Percentiles rank a stretch among this genome's conserved stretches.
phyloP scores from a whole-genome alignment of 257 asterid species.

The Nicotiana paniculata region DNA sequence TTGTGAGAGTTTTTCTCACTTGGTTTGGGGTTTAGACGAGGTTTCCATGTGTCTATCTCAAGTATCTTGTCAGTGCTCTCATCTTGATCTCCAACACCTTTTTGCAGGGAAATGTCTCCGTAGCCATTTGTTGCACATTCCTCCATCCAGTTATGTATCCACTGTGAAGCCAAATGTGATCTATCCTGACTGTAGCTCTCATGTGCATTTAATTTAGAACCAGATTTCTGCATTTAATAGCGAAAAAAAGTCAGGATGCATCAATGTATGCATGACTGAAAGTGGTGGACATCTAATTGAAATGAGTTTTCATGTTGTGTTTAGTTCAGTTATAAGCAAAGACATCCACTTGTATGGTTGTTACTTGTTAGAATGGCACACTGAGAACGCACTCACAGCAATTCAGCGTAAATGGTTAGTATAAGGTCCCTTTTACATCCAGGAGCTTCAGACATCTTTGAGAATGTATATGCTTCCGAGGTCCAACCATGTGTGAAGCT shows the following conservation, averaged over 20 bases:
- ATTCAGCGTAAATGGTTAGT: background rate
- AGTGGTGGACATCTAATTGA: background rate
- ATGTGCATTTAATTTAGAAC: slow-evolving; percentile 32
- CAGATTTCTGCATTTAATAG: slow-evolving; percentile 43
- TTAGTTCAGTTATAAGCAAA: background rate
- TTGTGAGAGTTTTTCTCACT: slow-evolving; percentile 26
- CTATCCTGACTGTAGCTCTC: slow-evolving; percentile 26
- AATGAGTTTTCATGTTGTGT: background rate
- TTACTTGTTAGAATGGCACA: background rate
- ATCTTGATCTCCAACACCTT: slow-evolving; percentile 30
- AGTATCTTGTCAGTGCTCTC: slow-evolving; percentile 75
- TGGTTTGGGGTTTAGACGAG: slow-evolving; percentile 31
- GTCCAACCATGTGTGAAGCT: background rate
- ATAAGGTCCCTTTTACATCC: background rate
- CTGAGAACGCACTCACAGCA: background rate
- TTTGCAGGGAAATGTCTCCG: slow-evolving; percentile 15
- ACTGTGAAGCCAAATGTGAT: slow-evolving; percentile 37
- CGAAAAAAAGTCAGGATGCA: background rate
- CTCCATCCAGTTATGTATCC: slow-evolving; percentile 90
- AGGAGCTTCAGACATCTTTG: background rate
- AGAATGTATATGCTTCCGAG: background rate
- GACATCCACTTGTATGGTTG: background rate
- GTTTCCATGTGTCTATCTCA: slow-evolving; percentile 86
- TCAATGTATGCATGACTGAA: background rate
- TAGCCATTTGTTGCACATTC: slow-evolving; percentile 39